A percentile compares a stretch with the other conserved stretches of the same genome.
phyloP scores from a whole-genome alignment of 768 basidiomycete genomes.

The Hypholoma sublateritium region DNA sequence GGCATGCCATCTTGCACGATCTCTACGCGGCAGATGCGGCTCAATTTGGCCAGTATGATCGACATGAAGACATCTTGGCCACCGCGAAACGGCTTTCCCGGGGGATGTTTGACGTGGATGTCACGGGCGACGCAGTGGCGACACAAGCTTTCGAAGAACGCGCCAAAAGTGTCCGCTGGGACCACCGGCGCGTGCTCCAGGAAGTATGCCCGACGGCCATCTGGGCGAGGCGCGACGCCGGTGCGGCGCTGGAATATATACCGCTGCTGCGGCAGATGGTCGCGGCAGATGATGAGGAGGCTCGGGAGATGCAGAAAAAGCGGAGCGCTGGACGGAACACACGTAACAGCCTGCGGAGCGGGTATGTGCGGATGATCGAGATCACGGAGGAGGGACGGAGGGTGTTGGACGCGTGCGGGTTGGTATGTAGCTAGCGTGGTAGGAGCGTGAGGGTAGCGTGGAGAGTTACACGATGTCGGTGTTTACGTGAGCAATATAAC shows the following conservation, averaged over 20 bases:
- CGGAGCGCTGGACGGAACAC: slow-evolving; percentile 44
- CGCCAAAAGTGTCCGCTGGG: slow-evolving; percentile 7
- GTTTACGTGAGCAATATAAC: slow-evolving; percentile 40
- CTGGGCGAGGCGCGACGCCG: slow-evolving; percentile 41
- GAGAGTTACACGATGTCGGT: slow-evolving; percentile 22
- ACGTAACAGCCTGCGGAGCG: slow-evolving; percentile 51
- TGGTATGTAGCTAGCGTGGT: slow-evolving; percentile 19
- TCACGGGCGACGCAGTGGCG: slow-evolving; percentile 5
- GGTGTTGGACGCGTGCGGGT: slow-evolving; percentile 27
- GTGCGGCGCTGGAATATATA: slow-evolving; percentile 65
- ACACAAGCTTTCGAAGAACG: slow-evolving; percentile 10
- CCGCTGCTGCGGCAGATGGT: slow-evolving; percentile 70
- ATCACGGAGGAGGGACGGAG: slow-evolving; percentile 37
- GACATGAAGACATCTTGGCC: slow-evolving; percentile 48
- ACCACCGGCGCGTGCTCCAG: slow-evolving; percentile 36
- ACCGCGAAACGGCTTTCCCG: slow-evolving; percentile 48
- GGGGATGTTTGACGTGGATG: slow-evolving; percentile 28
- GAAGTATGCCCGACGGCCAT: slow-evolving; percentile 43
- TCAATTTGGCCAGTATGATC: slow-evolving; percentile 36
- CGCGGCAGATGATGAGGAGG: slow-evolving; percentile 59
- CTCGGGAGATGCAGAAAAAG: slow-evolving; percentile 17
- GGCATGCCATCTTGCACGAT: slow-evolving; percentile 43
- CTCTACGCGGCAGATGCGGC: slow-evolving; percentile 22
- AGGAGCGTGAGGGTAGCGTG: slow-evolving; percentile 24
- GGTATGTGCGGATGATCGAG: slow-evolving; percentile 43